These are phyloP conservation scores for Curvularia sp. DNA, from an alignment of 2,329 filamentous ascomycete species.

Conservation along the genomic window DNA sequence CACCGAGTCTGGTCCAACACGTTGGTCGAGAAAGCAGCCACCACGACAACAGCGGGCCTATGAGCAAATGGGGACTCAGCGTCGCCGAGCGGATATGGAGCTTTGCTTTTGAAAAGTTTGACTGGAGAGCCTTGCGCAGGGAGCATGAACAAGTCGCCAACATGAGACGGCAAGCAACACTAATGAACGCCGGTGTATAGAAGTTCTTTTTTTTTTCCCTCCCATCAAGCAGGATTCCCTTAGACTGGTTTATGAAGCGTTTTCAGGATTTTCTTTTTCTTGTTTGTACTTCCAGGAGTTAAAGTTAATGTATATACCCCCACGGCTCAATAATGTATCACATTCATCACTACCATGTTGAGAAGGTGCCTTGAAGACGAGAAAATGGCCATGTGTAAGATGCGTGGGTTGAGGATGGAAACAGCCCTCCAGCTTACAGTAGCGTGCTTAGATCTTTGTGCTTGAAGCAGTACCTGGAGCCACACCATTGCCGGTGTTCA, in stretches of 20 bases:
- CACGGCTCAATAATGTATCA: conserved; percentile 1
- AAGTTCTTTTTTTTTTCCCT: too few species aligned
- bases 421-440: too few species aligned
- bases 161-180: conserved; percentile 3
- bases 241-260: neutral
- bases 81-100: conserved; percentile 51
- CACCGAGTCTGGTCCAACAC: conserved; percentile 55
- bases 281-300: neutral
- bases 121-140: conserved; percentile 32
- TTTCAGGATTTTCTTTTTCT: neutral
- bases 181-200: neutral
- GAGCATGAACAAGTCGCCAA: conserved; percentile 38
- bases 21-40: conserved; percentile 53
- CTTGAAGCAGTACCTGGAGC: too few species aligned
- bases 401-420: too few species aligned
- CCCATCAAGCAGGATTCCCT: too few species aligned
- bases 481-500: too few species aligned
- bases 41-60: conserved; percentile 34
- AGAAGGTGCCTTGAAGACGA: neutral
- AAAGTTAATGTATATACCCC: conserved; percentile 7
- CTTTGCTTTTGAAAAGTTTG: conserved; percentile 48
- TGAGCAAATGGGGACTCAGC: conserved; percentile 39
- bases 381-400: too few species aligned
- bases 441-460: too few species aligned
- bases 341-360: neutral